Percentiles rank a stretch among this genome's conserved stretches.
phyloP scores from a whole-genome alignment of 1,139 yeast genomes.

The Cylindricascospora bacillispora region DNA sequence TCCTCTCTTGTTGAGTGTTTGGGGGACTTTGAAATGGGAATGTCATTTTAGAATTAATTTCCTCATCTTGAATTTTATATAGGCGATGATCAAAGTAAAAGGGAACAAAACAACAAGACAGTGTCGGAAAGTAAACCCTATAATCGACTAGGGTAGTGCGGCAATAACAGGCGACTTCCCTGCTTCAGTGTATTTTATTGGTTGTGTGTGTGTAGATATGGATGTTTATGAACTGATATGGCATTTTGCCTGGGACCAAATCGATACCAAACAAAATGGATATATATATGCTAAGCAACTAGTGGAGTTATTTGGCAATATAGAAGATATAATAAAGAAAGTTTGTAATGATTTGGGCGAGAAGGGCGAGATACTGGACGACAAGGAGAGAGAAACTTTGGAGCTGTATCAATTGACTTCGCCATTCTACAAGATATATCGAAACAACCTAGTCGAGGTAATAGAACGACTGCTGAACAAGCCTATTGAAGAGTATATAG shows the following conservation, averaged over 20 bases:
- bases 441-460: no score
- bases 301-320: slow-evolving; percentile 11
- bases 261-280: slow-evolving; percentile 22
- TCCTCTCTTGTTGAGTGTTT: no score
- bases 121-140: background rate
- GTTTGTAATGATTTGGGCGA: slow-evolving; percentile 2
- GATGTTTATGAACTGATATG: slow-evolving; percentile 5
- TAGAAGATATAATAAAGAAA: slow-evolving; percentile 14
- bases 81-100: background rate
- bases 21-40: no score
- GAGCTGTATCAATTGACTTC: background rate
- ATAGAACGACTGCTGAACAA: no score
- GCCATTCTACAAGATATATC: background rate
- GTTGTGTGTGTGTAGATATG: background rate
- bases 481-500: no score
- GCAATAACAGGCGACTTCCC: background rate
- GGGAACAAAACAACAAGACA: background rate
- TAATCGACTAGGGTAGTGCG: no score
- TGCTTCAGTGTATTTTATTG: background rate
- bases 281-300: slow-evolving; percentile 25
- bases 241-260: slow-evolving; percentile 24
- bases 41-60: no score
- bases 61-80: no score
- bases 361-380: slow-evolving; percentile 1
- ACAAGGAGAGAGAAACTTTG: slow-evolving; percentile 1